A percentile compares a stretch with the other conserved stretches of the same genome.
These are phyloP conservation scores for Pseudogymnoascus sp. DNA, from an alignment of 2,329 filamentous ascomycete genomes.

Conservation along the genomic window DNA sequence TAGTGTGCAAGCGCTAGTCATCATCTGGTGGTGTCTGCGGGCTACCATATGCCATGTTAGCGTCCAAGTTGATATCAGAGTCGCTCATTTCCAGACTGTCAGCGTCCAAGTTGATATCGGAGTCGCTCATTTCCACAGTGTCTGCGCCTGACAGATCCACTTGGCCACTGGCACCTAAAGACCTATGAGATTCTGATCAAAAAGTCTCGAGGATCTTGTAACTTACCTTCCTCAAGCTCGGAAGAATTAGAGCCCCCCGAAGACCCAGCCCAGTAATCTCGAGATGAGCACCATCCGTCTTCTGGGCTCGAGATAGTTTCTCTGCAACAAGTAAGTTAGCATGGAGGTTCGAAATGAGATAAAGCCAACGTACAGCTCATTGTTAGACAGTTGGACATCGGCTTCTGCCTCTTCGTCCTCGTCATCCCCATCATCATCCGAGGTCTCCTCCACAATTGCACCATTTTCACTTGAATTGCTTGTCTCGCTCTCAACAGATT, in stretches of 20 bases:
- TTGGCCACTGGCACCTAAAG: neutral
- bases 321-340: neutral
- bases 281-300: neutral
- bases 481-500: neutral
- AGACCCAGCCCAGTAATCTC: slow-evolving; percentile 1
- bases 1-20: neutral
- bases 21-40: neutral
- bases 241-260: neutral
- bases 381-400: neutral
- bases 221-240: neutral
- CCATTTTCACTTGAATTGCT: neutral
- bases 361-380: neutral
- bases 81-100: neutral
- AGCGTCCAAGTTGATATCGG: neutral
- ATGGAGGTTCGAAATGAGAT: neutral
- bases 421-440: too few species aligned
- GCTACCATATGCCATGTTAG: neutral
- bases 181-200: neutral
- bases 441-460: neutral
- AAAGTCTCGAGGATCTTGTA: neutral
- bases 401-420: neutral
- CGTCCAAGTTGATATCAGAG: neutral
- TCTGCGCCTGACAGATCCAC: neutral
- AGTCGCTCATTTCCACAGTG: neutral
- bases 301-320: neutral